These are phyloP conservation scores for Paraphaeosphaeria sporulosa DNA, from an alignment of 2,329 filamentous ascomycete genomes.

Conservation along the genomic window DNA sequence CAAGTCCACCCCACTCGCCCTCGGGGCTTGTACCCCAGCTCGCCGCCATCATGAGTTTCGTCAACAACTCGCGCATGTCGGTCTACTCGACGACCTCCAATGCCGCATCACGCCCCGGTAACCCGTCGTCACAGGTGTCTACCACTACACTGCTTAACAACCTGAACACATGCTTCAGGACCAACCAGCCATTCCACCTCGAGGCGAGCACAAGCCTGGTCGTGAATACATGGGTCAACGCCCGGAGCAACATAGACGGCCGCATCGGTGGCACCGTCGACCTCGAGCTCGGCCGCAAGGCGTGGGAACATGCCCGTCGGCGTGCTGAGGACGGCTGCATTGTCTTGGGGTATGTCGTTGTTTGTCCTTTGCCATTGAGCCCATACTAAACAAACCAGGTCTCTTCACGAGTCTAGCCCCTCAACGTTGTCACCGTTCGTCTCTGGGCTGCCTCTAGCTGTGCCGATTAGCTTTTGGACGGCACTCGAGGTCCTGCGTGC, in stretches of 20 bases:
- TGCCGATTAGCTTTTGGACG: slow-evolving; percentile 78
- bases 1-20: slow-evolving; percentile 15
- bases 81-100: slow-evolving; percentile 68
- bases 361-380: not conserved
- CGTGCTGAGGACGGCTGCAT: slow-evolving; percentile 96
- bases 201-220: slow-evolving; percentile 91
- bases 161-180: slow-evolving; percentile 86
- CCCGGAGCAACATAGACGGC: slow-evolving; percentile 74
- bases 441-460: slow-evolving; percentile 77
- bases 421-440: slow-evolving; percentile 85
- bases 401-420: slow-evolving; percentile 86
- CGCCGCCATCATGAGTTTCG: slow-evolving; percentile 56
- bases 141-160: slow-evolving; percentile 93
- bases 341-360: slow-evolving; percentile 74
- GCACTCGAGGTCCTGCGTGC: slow-evolving; percentile 83
- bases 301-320: slow-evolving; percentile 95
- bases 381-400: slow-evolving; percentile 61
- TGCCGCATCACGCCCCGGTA: slow-evolving; percentile 62
- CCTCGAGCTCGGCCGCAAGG: slow-evolving; percentile 75
- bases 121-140: slow-evolving; percentile 80
- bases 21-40: slow-evolving; percentile 36
- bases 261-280: slow-evolving; percentile 81
- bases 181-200: slow-evolving; percentile 81
- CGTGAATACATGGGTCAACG: slow-evolving; percentile 94
- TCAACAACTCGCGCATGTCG: slow-evolving; percentile 66